phyloP scores from a whole-genome alignment of 768 basidiomycete species.

The Steccherinum ochraceum region DNA sequence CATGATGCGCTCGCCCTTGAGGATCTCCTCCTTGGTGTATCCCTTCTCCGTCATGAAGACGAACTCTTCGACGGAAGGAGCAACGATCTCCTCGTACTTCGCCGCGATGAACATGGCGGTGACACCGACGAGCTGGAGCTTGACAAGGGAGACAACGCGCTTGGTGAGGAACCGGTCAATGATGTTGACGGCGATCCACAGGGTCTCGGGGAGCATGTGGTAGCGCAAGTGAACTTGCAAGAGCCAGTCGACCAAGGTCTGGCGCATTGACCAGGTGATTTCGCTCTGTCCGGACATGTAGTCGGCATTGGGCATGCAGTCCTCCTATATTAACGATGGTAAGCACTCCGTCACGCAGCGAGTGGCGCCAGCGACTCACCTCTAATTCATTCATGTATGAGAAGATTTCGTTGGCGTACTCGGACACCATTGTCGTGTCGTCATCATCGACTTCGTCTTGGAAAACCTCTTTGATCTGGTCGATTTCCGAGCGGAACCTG shows the following conservation, averaged over 20 bases:
- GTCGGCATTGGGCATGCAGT: slow-evolving; percentile 83
- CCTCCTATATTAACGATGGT: slow-evolving; percentile 44
- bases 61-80: slow-evolving; percentile 96
- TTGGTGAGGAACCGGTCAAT: slow-evolving; percentile 68
- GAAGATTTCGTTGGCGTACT: slow-evolving; percentile 98
- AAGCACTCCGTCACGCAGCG: neutral
- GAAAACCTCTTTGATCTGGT: slow-evolving; percentile 54
- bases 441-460: slow-evolving; percentile 68
- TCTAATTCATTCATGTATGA: slow-evolving; percentile 92
- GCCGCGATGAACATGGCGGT: slow-evolving; percentile 99
- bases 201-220: slow-evolving; percentile 98
- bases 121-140: slow-evolving; percentile 94
- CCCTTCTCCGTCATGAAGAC: slow-evolving; percentile 97
- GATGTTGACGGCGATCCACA: slow-evolving; percentile 99
- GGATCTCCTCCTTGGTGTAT: slow-evolving; percentile 90
- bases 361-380: slow-evolving; percentile 40
- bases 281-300: slow-evolving; percentile 95
- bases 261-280: slow-evolving; percentile 91
- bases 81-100: slow-evolving; percentile 99
- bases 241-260: slow-evolving; percentile 96
- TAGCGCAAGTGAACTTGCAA: slow-evolving; percentile 96
- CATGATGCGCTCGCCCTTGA: slow-evolving; percentile 97
- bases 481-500: slow-evolving; percentile 55
- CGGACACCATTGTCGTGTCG: slow-evolving; percentile 95
- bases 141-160: slow-evolving; percentile 72